Conservation (phyloP, 1,284 basidiomycete species). For the Gomphus bonarii region DNA sequence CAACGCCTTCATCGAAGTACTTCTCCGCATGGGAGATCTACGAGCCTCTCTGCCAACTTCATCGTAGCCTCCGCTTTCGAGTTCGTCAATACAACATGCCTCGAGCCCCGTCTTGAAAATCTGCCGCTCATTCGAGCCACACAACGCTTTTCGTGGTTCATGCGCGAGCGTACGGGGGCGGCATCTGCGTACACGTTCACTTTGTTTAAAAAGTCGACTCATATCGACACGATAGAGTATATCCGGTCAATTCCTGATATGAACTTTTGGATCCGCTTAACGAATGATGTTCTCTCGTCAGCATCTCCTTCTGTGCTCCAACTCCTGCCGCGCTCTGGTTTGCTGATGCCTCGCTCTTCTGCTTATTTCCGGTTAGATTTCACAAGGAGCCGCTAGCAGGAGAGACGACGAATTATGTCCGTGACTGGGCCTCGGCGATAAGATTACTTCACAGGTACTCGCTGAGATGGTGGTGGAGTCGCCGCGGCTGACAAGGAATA, state of each 20-base stretch:
- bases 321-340: too few relatives aligned
- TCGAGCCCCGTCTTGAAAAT: not conserved
- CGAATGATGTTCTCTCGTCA: slow-evolving; percentile 6
- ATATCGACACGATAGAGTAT: not conserved
- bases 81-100: not conserved
- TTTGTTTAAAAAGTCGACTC: not conserved
- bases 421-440: slow-evolving; percentile 9
- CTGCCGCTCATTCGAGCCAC: not conserved
- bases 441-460: slow-evolving; percentile 8
- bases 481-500: not conserved
- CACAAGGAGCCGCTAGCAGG: slow-evolving; percentile 8
- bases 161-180: not conserved
- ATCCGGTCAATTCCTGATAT: slow-evolving; percentile 3
- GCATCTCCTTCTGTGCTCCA: not conserved
- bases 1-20: not conserved
- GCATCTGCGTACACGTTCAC: not conserved
- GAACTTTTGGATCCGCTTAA: slow-evolving; percentile 3
- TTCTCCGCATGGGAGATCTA: not conserved
- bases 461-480: slow-evolving; percentile 10
- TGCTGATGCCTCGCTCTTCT: not conserved
- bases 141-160: slow-evolving; percentile 2
- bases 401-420: slow-evolving; percentile 12
- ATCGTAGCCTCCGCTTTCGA: not conserved
- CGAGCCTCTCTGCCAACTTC: not conserved
- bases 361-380: slow-evolving; percentile 15